These are phyloP conservation scores for Malus hybrid DNA, from an alignment of 331 rosid species.

Conservation along the genomic window DNA sequence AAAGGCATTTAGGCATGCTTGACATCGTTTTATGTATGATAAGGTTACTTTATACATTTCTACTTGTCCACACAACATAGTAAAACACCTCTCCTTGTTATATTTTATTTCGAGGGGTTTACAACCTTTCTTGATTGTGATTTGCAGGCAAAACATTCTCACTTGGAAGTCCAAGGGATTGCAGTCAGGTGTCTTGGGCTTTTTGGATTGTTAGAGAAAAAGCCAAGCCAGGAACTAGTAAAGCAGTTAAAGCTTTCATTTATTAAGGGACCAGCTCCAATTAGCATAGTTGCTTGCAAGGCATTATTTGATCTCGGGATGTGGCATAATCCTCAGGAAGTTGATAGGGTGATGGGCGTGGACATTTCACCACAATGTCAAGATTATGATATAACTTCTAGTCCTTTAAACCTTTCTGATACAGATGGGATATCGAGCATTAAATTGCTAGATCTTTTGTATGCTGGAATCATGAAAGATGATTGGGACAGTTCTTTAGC, in stretches of 20 bases:
- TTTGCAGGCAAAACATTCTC: constrained; percentile 79
- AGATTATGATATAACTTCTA: constrained; percentile 35
- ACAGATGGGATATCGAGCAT: constrained; percentile 30
- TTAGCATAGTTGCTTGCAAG: constrained; percentile 69
- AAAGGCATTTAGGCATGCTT: background rate
- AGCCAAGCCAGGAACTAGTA: constrained; percentile 64
- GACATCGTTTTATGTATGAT: background rate
- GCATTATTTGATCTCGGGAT: constrained; percentile 71
- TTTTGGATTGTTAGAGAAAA: constrained; percentile 82
- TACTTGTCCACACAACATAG: background rate
- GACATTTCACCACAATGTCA: constrained; percentile 26
- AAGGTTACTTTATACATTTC: background rate
- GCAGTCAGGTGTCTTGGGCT: constrained; percentile 85
- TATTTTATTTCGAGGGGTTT: background rate
- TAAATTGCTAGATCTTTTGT: constrained; percentile 61
- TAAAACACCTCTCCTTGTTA: too few species aligned
- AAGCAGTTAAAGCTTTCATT: constrained; percentile 66
- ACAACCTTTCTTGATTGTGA: constrained; percentile 21
- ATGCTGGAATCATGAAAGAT: constrained; percentile 54
- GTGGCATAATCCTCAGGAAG: constrained; percentile 91
- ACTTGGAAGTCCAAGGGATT: constrained; percentile 83
- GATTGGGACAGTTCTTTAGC: constrained; percentile 44
- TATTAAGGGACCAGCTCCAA: constrained; percentile 50
- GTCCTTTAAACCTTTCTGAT: constrained; percentile 52
- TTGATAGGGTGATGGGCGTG: constrained; percentile 45